phyloP scores from a whole-genome alignment of 75 land plant genomes.

The Picea sitchensis region DNA sequence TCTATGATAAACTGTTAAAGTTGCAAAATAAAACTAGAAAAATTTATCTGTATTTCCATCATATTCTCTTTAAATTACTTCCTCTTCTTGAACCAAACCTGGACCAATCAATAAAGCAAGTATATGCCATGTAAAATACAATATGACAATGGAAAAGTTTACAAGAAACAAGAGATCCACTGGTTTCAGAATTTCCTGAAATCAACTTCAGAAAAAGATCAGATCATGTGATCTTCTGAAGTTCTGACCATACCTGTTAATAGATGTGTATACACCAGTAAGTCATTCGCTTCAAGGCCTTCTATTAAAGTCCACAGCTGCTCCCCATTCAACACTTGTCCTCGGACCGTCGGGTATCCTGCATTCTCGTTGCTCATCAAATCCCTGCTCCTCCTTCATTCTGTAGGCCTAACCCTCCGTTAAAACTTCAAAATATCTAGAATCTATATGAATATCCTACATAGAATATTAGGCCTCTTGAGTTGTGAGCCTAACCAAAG shows the following conservation, averaged over 20 bases:
- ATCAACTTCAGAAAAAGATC: neutral
- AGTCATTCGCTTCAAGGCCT: conserved; percentile 86
- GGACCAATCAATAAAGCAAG: neutral
- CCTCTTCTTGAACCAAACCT: neutral
- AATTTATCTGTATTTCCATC: too few species aligned
- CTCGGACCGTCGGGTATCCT: conserved; percentile 91
- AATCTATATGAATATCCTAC: conserved; percentile 13
- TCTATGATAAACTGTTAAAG: neutral
- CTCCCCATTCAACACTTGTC: conserved; percentile 95
- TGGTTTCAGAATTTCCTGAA: neutral
- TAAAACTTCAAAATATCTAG: conserved; percentile 11
- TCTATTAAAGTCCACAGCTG: conserved; percentile 88
- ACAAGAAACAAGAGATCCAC: conserved; percentile 5
- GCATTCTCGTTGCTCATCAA: conserved; percentile 28
- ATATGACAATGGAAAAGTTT: neutral
- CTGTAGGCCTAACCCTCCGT: neutral
- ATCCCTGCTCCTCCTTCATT: neutral
- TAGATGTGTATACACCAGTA: conserved; percentile 88
- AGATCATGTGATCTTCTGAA: neutral
- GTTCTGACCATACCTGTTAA: conserved; percentile 67
- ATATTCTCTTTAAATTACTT: neutral
- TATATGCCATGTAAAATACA: neutral
- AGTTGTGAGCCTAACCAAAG: conserved; percentile 19
- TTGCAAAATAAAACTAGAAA: neutral
- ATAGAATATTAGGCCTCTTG: conserved; percentile 25